Evolutionary conservation across 2,329 filamentous ascomycete species (phyloP).

Genomic region (Ascochyta pisi): DNA sequence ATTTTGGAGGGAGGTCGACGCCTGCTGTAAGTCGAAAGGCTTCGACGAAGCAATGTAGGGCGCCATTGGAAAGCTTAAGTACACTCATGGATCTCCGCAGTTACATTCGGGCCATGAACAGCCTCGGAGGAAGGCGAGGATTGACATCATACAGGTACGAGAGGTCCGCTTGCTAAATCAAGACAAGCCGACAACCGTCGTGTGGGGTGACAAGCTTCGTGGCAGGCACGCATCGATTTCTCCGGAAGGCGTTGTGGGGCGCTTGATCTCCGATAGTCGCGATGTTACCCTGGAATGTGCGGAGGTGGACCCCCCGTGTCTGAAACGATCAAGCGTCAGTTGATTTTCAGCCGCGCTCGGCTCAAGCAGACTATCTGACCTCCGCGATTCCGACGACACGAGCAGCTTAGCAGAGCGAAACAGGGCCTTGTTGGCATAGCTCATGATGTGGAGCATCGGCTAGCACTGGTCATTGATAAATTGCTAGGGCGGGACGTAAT

Average conservation of each 20-base stretch:
- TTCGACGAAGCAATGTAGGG: neutral
- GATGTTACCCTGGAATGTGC: constrained; percentile 5
- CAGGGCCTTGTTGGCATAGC: neutral
- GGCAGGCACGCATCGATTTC: constrained; percentile 4
- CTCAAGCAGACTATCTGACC: neutral
- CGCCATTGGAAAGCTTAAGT: constrained; percentile 5
- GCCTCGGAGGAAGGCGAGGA: neutral
- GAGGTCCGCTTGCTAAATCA: constrained; percentile 17
- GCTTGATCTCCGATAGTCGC: constrained; percentile 8
- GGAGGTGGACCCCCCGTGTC: constrained; percentile 2
- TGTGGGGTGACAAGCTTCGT: constrained; percentile 17
- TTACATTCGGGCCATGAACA: constrained; percentile 3
- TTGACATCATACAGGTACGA: constrained; percentile 24
- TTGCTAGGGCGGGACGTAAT: neutral
- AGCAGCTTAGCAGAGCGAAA: neutral
- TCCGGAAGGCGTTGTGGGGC: constrained; percentile 14
- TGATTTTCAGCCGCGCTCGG: neutral
- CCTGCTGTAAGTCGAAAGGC: neutral
- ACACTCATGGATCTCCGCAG: neutral
- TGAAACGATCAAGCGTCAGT: neutral
- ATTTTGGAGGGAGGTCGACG: neutral
- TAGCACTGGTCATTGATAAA: neutral
- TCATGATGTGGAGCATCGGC: neutral
- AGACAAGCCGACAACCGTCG: constrained; percentile 19
- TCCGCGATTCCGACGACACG: neutral